These are phyloP conservation scores for Chrysochromulina tobinii DNA, from an alignment of 78 protist genomes.

Conservation along the genomic window DNA sequence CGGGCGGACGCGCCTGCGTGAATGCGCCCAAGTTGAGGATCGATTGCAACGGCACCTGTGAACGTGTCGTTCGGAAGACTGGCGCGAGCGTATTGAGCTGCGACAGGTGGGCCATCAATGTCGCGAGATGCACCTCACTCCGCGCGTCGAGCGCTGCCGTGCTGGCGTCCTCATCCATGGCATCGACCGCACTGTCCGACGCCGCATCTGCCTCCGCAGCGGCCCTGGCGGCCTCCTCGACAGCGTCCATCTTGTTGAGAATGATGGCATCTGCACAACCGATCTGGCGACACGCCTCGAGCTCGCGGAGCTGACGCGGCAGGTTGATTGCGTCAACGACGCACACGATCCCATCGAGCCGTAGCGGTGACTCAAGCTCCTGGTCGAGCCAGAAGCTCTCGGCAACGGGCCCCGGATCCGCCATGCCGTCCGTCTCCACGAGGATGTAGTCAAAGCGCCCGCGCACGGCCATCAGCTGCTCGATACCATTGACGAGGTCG, in stretches of 20 bases:
- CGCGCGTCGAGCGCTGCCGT: too few species aligned
- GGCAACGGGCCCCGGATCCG: conserved; percentile 72
- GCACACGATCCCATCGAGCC: conserved; percentile 60
- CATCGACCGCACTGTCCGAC: neutral
- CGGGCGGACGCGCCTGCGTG: neutral
- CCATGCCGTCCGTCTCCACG: conserved; percentile 76
- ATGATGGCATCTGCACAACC: neutral
- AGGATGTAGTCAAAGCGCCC: conserved; percentile 69
- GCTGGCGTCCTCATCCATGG: neutral
- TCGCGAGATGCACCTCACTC: neutral
- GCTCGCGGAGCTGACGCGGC: neutral
- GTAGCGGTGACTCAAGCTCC: conserved; percentile 31
- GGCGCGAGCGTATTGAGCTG: neutral
- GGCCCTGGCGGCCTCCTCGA: neutral
- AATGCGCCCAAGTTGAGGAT: neutral
- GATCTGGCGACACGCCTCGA: neutral
- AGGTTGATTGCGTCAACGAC: conserved; percentile 46
- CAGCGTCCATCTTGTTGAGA: neutral
- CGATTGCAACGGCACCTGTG: neutral
- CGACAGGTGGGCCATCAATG: neutral
- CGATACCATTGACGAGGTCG: conserved; percentile 55
- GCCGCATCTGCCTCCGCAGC: neutral
- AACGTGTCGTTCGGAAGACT: neutral
- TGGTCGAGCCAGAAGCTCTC: conserved; percentile 61
- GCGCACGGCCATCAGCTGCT: conserved; percentile 40